phyloP scores from a whole-genome alignment of 352 stramenopile genomes.

The Pythium brachiatum region DNA sequence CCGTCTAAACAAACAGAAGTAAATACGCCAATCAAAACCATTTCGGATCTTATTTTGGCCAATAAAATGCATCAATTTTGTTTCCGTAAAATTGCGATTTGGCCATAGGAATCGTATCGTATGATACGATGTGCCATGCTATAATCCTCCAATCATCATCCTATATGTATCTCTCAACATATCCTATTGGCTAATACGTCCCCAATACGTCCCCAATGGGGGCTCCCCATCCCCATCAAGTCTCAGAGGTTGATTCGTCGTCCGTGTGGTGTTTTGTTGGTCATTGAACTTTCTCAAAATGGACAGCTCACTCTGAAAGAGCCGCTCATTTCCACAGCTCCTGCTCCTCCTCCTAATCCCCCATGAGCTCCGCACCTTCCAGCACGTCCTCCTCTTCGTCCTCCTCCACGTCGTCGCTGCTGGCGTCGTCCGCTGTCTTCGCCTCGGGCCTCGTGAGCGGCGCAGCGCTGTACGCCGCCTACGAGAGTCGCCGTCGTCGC shows the following conservation, averaged over 20 bases:
- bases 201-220: neutral
- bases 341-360: neutral
- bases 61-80: too few relatives aligned
- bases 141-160: too few relatives aligned
- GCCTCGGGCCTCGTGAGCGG: conserved; percentile 38
- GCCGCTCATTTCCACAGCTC: neutral
- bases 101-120: too few relatives aligned
- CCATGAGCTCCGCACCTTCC: conserved; percentile 2
- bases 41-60: too few relatives aligned
- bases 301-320: neutral
- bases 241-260: conserved; percentile 1
- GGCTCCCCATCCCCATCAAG: neutral
- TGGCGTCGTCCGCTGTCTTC: conserved; percentile 35
- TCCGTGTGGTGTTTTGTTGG: neutral
- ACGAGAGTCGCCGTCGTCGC: conserved; percentile 34
- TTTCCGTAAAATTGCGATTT: too few relatives aligned
- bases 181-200: neutral
- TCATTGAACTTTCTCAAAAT: neutral
- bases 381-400: conserved; percentile 4
- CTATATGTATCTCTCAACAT: neutral
- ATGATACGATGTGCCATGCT: too few relatives aligned
- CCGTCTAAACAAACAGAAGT: too few relatives aligned
- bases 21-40: too few relatives aligned
- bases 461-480: conserved; percentile 37
- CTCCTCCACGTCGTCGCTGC: conserved; percentile 12